These are phyloP conservation scores for Triticum dicoccoides DNA, from an alignment of 176 grass and related monocot genomes.

Conservation along the genomic window DNA sequence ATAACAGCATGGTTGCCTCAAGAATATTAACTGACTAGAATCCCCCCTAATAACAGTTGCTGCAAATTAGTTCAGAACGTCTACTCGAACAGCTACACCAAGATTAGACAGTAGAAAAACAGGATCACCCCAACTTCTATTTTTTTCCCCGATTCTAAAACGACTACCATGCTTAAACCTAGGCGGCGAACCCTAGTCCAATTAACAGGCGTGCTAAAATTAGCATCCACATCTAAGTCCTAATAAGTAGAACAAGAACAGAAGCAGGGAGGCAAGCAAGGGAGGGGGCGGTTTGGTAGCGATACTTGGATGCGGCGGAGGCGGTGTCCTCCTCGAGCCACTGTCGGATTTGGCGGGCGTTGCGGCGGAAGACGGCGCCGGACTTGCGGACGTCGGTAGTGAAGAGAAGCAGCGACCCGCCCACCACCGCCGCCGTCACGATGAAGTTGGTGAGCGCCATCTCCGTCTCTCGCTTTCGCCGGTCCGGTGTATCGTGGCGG, in stretches of 20 bases:
- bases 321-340: conserved; percentile 81
- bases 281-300: background rate
- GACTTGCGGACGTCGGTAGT: conserved; percentile 85
- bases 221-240: background rate
- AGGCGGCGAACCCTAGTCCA: background rate
- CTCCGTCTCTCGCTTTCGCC: background rate
- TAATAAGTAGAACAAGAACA: background rate
- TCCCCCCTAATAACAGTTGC: background rate
- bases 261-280: background rate
- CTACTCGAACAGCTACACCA: background rate
- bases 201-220: background rate
- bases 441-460: conserved; percentile 96
- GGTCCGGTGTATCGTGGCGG: background rate
- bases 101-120: background rate
- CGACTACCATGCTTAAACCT: background rate
- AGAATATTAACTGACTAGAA: background rate
- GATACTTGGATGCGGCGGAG: conserved; percentile 50
- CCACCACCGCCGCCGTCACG: conserved; percentile 61
- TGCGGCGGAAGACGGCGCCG: conserved; percentile 68
- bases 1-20: background rate
- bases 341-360: conserved; percentile 69
- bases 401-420: conserved; percentile 63
- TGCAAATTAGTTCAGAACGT: background rate
- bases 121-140: background rate
- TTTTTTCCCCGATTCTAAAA: background rate